Conservation (phyloP, 768 basidiomycete species). For the Lepiota venenata region DNA sequence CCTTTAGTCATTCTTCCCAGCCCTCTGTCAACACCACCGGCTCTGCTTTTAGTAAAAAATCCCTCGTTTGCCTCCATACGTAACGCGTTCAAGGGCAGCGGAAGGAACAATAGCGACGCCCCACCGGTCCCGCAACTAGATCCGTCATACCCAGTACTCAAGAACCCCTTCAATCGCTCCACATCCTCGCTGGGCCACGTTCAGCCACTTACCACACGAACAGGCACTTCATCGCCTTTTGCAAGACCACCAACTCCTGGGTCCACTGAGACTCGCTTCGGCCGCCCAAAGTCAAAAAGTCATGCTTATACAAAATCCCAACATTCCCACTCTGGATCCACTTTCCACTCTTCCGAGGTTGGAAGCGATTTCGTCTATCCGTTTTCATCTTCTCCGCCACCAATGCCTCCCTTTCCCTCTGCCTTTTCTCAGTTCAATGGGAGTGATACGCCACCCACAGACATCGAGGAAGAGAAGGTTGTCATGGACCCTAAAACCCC, state of each 20-base stretch:
- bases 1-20: conserved; percentile 70
- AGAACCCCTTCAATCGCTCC: conserved; percentile 81
- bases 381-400: conserved; percentile 64
- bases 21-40: conserved; percentile 61
- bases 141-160: conserved; percentile 66
- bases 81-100: conserved; percentile 80
- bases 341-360: conserved; percentile 64
- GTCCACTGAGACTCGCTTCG: conserved; percentile 38
- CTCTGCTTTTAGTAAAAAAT: conserved; percentile 72
- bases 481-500: conserved; percentile 76
- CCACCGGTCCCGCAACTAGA: conserved; percentile 72
- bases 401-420: conserved; percentile 75
- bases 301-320: conserved; percentile 67
- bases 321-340: conserved; percentile 75
- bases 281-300: conserved; percentile 44
- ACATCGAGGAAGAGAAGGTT: conserved; percentile 67
- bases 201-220: conserved; percentile 30
- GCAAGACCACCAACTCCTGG: conserved; percentile 61
- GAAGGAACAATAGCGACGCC: conserved; percentile 40
- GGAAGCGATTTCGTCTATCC: conserved; percentile 66
- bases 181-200: conserved; percentile 67
- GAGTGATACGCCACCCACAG: conserved; percentile 51
- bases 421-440: conserved; percentile 43
- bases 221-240: conserved; percentile 29
- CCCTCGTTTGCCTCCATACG: conserved; percentile 83